phyloP scores from a whole-genome alignment of 2,329 filamentous ascomycete species.

The Alternaria sp. region DNA sequence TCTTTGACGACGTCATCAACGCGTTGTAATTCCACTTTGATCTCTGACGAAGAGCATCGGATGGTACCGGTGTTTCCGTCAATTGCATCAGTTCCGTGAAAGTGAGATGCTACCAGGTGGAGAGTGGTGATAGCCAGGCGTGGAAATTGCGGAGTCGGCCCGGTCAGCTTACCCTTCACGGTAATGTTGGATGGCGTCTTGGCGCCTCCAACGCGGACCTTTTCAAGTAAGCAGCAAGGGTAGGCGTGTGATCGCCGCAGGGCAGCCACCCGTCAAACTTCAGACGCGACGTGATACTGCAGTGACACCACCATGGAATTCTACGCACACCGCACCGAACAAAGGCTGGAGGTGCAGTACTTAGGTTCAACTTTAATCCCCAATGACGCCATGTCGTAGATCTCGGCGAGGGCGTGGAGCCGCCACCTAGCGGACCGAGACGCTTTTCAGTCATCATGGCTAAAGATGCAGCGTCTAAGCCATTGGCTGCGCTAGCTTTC shows the following conservation, averaged over 20 bases:
- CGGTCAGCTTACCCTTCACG: neutral
- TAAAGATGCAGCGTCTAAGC: neutral
- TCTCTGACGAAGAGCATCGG: too few species aligned
- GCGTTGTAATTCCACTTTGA: neutral
- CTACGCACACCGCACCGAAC: neutral
- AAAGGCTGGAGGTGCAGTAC: neutral
- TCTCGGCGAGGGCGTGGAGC: slow-evolving; percentile 6
- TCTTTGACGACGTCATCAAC: too few species aligned
- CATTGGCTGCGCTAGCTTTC: slow-evolving; percentile 4
- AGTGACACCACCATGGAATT: neutral
- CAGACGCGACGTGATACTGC: neutral
- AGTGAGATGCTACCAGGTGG: neutral
- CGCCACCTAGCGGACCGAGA: slow-evolving; percentile 5
- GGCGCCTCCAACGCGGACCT: too few species aligned
- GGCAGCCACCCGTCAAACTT: neutral
- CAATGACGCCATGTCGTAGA: slow-evolving; percentile 3
- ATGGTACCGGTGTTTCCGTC: too few species aligned
- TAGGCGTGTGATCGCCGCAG: neutral
- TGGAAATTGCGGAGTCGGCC: neutral
- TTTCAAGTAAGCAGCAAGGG: neutral
- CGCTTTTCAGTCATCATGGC: slow-evolving; percentile 7
- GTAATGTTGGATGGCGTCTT: neutral
- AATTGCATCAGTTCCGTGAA: neutral
- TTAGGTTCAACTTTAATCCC: neutral
- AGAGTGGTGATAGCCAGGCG: neutral